These are phyloP conservation scores for Pistacia vera DNA, from an alignment of 345 rosid species.

Conservation along the genomic window DNA sequence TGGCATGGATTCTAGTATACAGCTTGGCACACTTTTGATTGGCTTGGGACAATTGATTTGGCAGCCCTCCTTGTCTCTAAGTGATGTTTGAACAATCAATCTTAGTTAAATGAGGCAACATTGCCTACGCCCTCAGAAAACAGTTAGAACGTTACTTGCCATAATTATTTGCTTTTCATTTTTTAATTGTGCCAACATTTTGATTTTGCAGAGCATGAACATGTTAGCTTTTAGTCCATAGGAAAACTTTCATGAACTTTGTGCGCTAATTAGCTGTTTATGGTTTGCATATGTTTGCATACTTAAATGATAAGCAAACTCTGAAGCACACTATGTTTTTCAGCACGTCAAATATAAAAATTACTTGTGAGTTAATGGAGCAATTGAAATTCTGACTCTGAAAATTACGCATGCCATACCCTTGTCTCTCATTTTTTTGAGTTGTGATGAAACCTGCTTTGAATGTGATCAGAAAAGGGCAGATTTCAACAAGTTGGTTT, in stretches of 20 bases:
- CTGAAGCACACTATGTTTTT: too few relatives aligned
- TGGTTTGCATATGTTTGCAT: not conserved
- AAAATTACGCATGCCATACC: too few relatives aligned
- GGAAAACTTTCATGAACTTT: slow-evolving; percentile 2
- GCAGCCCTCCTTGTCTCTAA: slow-evolving; percentile 6
- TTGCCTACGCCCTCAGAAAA: slow-evolving; percentile 16
- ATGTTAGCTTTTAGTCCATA: slow-evolving; percentile 15
- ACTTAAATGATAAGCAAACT: not conserved
- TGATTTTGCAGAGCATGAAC: slow-evolving; percentile 26
- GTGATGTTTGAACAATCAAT: slow-evolving; percentile 6
- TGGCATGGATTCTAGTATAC: slow-evolving; percentile 92
- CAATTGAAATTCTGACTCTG: too few relatives aligned
- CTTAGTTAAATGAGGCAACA: slow-evolving; percentile 26
- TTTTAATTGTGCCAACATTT: slow-evolving; percentile 24
- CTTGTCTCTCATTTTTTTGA: too few relatives aligned
- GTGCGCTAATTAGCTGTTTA: slow-evolving; percentile 5
- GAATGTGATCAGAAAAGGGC: too few relatives aligned
- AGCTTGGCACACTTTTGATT: slow-evolving; percentile 88
- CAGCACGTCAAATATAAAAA: not conserved
- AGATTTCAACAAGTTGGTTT: too few relatives aligned
- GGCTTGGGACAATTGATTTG: slow-evolving; percentile 15
- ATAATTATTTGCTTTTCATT: slow-evolving; percentile 12
- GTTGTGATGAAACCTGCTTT: too few relatives aligned
- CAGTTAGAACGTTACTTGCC: slow-evolving; percentile 24
- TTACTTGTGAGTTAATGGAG: not conserved